phyloP scores from a whole-genome alignment of 306 rosid genomes.

The Fragaria nilgerrensis region DNA sequence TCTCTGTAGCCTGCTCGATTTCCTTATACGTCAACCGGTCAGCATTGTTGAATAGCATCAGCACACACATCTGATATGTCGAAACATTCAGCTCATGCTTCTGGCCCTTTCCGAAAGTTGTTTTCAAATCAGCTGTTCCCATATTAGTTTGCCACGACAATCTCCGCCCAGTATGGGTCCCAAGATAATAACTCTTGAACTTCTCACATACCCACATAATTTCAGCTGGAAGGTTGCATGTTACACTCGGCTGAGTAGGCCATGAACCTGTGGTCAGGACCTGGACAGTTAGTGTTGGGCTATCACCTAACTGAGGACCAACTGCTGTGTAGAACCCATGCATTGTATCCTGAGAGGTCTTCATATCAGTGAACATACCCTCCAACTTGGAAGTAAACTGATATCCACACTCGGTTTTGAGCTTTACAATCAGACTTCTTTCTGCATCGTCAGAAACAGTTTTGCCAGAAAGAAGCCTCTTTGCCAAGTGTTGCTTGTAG shows the following conservation, averaged over 20 bases:
- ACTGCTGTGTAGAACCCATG: constrained; percentile 56
- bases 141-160: constrained; percentile 86
- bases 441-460: constrained; percentile 81
- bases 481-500: constrained; percentile 83
- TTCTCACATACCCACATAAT: constrained; percentile 61
- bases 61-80: constrained; percentile 83
- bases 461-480: constrained; percentile 79
- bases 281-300: constrained; percentile 71
- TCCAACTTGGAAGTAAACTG: constrained; percentile 81
- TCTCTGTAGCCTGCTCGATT: constrained; percentile 79
- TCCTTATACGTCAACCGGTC: constrained; percentile 67
- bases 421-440: constrained; percentile 81
- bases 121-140: constrained; percentile 83
- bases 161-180: constrained; percentile 73
- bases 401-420: constrained; percentile 81
- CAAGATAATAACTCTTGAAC: constrained; percentile 71
- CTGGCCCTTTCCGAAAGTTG: constrained; percentile 74
- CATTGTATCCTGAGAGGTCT: constrained; percentile 77
- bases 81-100: constrained; percentile 85
- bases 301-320: constrained; percentile 49
- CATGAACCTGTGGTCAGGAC: constrained; percentile 80
- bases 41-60: constrained; percentile 75
- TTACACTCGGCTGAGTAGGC: constrained; percentile 71
- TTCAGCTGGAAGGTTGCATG: constrained; percentile 82
- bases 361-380: constrained; percentile 88